Percentiles rank a stretch among this genome's conserved stretches.
Evolutionary conservation across 2,329 filamentous ascomycete genomes (phyloP).

Genomic region (Fusarium pseudocircinatum): DNA sequence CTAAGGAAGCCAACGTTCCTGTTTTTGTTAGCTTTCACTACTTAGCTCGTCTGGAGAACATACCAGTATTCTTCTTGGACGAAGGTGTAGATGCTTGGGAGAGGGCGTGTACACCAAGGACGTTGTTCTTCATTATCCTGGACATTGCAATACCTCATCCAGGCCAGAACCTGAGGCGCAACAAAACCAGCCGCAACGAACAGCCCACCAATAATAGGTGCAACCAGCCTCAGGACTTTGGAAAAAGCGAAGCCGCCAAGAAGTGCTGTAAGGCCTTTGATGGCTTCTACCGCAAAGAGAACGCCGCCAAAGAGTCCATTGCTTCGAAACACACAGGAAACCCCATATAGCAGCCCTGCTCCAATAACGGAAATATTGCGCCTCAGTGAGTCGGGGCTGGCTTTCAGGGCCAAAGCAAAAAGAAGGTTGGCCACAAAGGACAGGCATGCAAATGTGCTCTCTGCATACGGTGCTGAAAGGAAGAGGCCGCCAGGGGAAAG

Average conservation of each 20-base stretch:
- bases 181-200: slow-evolving; percentile 73
- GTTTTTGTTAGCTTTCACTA: slow-evolving; percentile 27
- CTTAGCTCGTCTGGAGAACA: slow-evolving; percentile 41
- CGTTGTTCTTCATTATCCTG: slow-evolving; percentile 50
- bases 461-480: slow-evolving; percentile 85
- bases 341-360: slow-evolving; percentile 75
- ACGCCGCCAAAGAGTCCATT: slow-evolving; percentile 88
- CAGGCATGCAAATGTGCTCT: slow-evolving; percentile 81
- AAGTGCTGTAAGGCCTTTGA: slow-evolving; percentile 50
- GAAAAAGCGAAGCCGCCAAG: slow-evolving; percentile 43
- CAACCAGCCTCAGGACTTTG: slow-evolving; percentile 62
- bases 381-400: slow-evolving; percentile 35
- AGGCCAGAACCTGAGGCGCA: slow-evolving; percentile 80
- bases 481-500: slow-evolving; percentile 90
- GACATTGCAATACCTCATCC: slow-evolving; percentile 71
- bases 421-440: slow-evolving; percentile 78
- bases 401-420: slow-evolving; percentile 64
- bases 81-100: slow-evolving; percentile 91
- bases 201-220: slow-evolving; percentile 73
- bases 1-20: slow-evolving; percentile 89
- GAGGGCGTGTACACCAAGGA: slow-evolving; percentile 77
- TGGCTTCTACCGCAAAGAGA: slow-evolving; percentile 72
- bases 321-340: slow-evolving; percentile 78
- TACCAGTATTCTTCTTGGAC: slow-evolving; percentile 94
- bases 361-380: slow-evolving; percentile 65